Percentiles rank a stretch among this genome's conserved stretches.
Conservation (phyloP, 352 stramenopile species). For the Phytophthora pistaciae region DNA sequence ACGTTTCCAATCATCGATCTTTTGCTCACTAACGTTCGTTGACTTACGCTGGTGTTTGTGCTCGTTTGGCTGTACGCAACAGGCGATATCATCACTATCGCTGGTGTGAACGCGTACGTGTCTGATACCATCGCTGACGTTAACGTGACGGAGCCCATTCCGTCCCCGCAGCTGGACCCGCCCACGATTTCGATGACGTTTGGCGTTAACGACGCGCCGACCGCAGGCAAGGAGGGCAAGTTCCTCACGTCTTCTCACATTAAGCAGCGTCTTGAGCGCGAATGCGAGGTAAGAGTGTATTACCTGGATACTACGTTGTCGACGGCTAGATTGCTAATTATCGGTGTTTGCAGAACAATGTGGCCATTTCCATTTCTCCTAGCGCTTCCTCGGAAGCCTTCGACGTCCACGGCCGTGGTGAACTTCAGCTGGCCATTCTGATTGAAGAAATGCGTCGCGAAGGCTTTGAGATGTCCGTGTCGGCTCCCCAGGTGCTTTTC, state of each 20-base stretch:
- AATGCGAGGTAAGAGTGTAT: slow-evolving; percentile 81
- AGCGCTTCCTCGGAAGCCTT: slow-evolving; percentile 93
- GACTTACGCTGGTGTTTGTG: not conserved
- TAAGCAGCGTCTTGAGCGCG: slow-evolving; percentile 93
- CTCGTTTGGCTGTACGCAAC: slow-evolving; percentile 20
- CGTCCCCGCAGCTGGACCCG: slow-evolving; percentile 95
- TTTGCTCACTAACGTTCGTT: slow-evolving; percentile 3
- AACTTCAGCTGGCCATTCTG: slow-evolving; percentile 98
- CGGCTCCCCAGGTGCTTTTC: slow-evolving; percentile 96
- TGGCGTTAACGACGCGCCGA: slow-evolving; percentile 97
- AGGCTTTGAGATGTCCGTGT: slow-evolving; percentile 98
- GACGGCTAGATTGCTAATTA: slow-evolving; percentile 6
- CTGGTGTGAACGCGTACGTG: slow-evolving; percentile 93
- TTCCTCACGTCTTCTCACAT: slow-evolving; percentile 97
- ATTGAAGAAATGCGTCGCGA: slow-evolving; percentile 99
- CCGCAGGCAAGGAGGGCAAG: slow-evolving; percentile 96
- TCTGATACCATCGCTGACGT: slow-evolving; percentile 91
- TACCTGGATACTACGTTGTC: not conserved
- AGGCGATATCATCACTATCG: slow-evolving; percentile 98
- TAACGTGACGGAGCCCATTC: slow-evolving; percentile 83
- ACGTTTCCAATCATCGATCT: slow-evolving; percentile 2
- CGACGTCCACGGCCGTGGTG: slow-evolving; percentile 96
- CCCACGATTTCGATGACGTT: slow-evolving; percentile 99
- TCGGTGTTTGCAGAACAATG: slow-evolving; percentile 93
- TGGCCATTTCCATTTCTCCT: slow-evolving; percentile 93